phyloP scores from a whole-genome alignment of 768 basidiomycete species.

The Clitopilus passeckerianus region DNA sequence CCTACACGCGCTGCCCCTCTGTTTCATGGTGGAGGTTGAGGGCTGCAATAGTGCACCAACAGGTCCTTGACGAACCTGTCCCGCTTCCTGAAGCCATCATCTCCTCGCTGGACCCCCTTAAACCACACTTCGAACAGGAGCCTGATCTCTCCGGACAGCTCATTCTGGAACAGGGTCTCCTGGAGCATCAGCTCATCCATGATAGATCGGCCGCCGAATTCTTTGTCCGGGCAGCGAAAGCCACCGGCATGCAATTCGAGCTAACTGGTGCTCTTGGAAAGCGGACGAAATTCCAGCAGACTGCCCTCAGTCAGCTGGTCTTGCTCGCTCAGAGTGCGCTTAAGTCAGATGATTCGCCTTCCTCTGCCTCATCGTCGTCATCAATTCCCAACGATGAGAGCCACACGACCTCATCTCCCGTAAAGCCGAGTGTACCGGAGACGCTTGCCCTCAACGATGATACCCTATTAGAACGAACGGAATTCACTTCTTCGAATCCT shows the following conservation, averaged over 20 bases:
- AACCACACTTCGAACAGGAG: constrained; percentile 35
- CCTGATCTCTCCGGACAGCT: constrained; percentile 66
- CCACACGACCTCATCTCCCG: background rate
- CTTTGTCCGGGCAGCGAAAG: constrained; percentile 74
- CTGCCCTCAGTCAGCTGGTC: constrained; percentile 84
- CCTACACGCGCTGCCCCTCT: constrained; percentile 45
- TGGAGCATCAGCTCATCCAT: constrained; percentile 71
- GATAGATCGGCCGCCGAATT: constrained; percentile 74
- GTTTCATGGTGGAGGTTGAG: constrained; percentile 85
- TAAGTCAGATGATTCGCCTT: constrained; percentile 23
- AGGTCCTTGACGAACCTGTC: constrained; percentile 81
- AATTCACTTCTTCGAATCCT: constrained; percentile 75
- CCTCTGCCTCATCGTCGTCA: constrained; percentile 5
- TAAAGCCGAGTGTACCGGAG: constrained; percentile 54
- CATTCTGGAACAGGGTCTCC: constrained; percentile 70
- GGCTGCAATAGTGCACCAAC: constrained; percentile 64
- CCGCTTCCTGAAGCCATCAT: constrained; percentile 41
- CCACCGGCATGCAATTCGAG: constrained; percentile 81
- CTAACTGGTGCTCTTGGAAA: constrained; percentile 91
- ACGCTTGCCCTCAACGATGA: constrained; percentile 89
- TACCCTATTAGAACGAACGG: constrained; percentile 90
- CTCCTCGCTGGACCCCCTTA: constrained; percentile 35
- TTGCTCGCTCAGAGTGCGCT: constrained; percentile 85
- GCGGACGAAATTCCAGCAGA: constrained; percentile 90
- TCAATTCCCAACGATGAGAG: constrained; percentile 4